A percentile compares a stretch with the other conserved stretches of the same genome.
Evolutionary conservation across 768 basidiomycete species (phyloP).

Genomic region (Lactarius pseudohatsudake): DNA sequence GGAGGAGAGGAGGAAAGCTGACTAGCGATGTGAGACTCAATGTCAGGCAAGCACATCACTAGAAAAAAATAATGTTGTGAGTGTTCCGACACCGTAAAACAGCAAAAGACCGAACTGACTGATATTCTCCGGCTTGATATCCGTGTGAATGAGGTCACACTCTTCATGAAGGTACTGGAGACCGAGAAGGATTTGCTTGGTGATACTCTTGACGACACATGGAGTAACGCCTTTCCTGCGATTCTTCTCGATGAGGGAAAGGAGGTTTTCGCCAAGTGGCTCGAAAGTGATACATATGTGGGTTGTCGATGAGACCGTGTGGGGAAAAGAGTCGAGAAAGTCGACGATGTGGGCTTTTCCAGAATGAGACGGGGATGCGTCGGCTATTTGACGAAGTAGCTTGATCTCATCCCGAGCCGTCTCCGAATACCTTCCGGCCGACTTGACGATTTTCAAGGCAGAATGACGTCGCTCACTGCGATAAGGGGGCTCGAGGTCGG

Average conservation of each 20-base stretch:
- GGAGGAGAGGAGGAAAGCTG: slow-evolving; percentile 68
- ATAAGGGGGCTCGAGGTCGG: background rate
- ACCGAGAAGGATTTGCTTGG: slow-evolving; percentile 84
- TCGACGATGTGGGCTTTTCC: slow-evolving; percentile 83
- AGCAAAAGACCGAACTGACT: slow-evolving; percentile 51
- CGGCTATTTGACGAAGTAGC: slow-evolving; percentile 72
- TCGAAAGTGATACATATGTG: slow-evolving; percentile 94
- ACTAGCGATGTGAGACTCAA: slow-evolving; percentile 67
- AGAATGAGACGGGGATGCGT: slow-evolving; percentile 70
- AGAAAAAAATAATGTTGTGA: slow-evolving; percentile 12
- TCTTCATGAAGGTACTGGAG: slow-evolving; percentile 91
- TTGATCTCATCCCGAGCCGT: slow-evolving; percentile 97
- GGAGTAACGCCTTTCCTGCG: slow-evolving; percentile 83
- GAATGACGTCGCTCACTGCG: slow-evolving; percentile 71
- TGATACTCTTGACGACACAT: slow-evolving; percentile 79
- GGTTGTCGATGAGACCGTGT: slow-evolving; percentile 41
- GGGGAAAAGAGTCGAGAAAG: slow-evolving; percentile 87
- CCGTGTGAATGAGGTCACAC: slow-evolving; percentile 90
- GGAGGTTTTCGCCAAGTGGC: slow-evolving; percentile 76
- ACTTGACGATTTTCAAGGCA: slow-evolving; percentile 94
- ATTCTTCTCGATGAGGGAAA: slow-evolving; percentile 72
- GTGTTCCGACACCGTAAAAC: background rate
- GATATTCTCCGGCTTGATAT: slow-evolving; percentile 95
- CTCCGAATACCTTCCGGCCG: slow-evolving; percentile 91
- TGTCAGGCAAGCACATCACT: slow-evolving; percentile 85